A percentile compares a stretch with the other conserved stretches of the same genome.
Evolutionary conservation across 768 basidiomycete genomes (phyloP).

Genomic region (Lactifluus piperatus): DNA sequence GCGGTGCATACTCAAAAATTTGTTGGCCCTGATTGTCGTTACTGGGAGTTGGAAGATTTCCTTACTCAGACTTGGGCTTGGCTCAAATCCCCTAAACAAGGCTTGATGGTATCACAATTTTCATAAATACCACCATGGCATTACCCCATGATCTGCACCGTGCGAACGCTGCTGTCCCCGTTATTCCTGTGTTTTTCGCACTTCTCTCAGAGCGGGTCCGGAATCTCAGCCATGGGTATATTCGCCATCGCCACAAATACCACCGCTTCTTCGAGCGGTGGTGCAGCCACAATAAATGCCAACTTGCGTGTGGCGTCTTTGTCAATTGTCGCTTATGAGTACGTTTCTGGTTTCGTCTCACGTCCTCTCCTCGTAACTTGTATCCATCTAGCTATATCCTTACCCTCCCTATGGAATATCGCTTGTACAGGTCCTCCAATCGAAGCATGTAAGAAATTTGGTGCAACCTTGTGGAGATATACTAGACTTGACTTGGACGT

Average conservation of each 20-base stretch:
- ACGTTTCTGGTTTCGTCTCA: neutral
- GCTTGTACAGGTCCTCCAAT: constrained; percentile 2
- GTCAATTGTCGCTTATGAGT: constrained; percentile 2
- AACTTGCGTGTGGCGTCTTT: constrained; percentile 10
- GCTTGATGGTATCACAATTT: no score
- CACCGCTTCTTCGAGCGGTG: neutral
- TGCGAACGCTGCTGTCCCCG: no score
- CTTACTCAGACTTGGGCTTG: no score
- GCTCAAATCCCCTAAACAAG: no score
- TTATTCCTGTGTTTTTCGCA: no score
- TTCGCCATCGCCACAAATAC: neutral
- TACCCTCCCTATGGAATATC: constrained; percentile 15
- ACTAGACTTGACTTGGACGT: no score
- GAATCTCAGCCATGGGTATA: neutral
- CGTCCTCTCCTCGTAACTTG: neutral
- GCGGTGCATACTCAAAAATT: no score
- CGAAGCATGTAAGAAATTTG: neutral
- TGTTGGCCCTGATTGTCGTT: no score
- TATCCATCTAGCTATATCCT: neutral
- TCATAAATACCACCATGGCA: no score
- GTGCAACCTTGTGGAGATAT: neutral
- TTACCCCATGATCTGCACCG: no score
- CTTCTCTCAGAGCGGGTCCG: neutral
- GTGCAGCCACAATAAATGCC: neutral
- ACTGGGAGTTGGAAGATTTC: no score